Evolutionary conservation across 257 asterid genomes (phyloP).

Genomic region (Solanum paucissectum): DNA sequence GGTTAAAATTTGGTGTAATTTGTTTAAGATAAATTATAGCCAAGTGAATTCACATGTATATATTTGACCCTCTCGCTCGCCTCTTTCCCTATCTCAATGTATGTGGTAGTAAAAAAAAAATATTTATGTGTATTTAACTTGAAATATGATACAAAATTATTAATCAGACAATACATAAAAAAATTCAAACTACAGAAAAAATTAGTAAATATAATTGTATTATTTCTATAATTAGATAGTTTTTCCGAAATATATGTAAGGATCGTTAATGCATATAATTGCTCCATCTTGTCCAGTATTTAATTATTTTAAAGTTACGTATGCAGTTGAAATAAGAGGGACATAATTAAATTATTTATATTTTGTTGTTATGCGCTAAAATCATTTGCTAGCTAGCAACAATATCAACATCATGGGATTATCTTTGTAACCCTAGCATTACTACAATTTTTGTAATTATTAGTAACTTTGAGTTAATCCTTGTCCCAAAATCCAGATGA

Average conservation of each 20-base stretch:
- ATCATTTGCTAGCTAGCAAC: not conserved
- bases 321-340: not conserved
- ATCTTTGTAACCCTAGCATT: not conserved
- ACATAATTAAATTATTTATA: not conserved
- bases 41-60: not conserved
- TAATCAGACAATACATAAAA: not conserved
- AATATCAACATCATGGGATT: constrained; percentile 9
- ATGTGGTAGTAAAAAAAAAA: too few species aligned
- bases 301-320: not conserved
- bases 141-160: too few species aligned
- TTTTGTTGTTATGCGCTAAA: not conserved
- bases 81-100: not conserved
- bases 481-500: not conserved
- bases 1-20: not conserved
- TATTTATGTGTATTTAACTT: too few species aligned
- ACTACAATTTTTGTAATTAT: not conserved
- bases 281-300: not conserved
- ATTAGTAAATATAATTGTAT: not conserved
- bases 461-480: not conserved
- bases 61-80: not conserved
- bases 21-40: too few species aligned
- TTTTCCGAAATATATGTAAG: not conserved
- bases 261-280: not conserved
- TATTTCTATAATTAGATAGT: too few species aligned
- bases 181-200: not conserved